Percentiles rank a stretch among this genome's conserved stretches.
Conservation (phyloP, 2,329 filamentous ascomycete genomes). For the Thelonectria rubi region DNA sequence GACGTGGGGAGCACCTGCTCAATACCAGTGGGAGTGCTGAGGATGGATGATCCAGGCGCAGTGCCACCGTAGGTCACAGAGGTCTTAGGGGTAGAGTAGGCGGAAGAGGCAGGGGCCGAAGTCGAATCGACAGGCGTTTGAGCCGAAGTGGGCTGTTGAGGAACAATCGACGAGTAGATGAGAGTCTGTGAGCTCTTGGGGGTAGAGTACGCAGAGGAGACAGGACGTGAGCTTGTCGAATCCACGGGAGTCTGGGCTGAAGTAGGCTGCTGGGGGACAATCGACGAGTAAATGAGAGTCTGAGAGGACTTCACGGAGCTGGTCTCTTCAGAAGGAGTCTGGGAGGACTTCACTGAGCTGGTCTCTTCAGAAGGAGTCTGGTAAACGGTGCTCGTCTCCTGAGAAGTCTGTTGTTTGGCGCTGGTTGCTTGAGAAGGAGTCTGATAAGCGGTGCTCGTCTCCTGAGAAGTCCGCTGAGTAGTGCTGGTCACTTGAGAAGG, state of each 20-base stretch:
- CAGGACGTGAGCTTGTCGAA: background rate
- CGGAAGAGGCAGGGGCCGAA: background rate
- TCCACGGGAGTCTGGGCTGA: background rate
- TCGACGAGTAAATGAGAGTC: constrained; percentile 32
- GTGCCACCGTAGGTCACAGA: constrained; percentile 2
- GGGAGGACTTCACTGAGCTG: no score
- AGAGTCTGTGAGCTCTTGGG: constrained; percentile 9
- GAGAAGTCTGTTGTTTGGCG: background rate
- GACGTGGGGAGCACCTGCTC: constrained; percentile 12
- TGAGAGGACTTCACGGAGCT: constrained; percentile 1
- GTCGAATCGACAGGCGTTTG: constrained; percentile 3
- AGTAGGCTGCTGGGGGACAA: constrained; percentile 20
- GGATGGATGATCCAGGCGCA: constrained; percentile 4
- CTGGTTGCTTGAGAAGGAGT: constrained; percentile 10
- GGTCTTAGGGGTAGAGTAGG: background rate
- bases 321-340: background rate
- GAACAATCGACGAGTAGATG: constrained; percentile 35
- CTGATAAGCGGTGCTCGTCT: constrained; percentile 29
- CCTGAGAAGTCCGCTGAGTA: constrained; percentile 17
- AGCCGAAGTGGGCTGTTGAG: constrained; percentile 7
- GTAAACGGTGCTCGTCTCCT: background rate
- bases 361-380: background rate
- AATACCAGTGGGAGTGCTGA: constrained; percentile 17
- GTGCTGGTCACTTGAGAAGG: constrained; percentile 1
- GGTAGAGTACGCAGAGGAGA: background rate